phyloP scores from a whole-genome alignment of 371 early-diverging fungal genomes.

The Syncephalis fuscata region DNA sequence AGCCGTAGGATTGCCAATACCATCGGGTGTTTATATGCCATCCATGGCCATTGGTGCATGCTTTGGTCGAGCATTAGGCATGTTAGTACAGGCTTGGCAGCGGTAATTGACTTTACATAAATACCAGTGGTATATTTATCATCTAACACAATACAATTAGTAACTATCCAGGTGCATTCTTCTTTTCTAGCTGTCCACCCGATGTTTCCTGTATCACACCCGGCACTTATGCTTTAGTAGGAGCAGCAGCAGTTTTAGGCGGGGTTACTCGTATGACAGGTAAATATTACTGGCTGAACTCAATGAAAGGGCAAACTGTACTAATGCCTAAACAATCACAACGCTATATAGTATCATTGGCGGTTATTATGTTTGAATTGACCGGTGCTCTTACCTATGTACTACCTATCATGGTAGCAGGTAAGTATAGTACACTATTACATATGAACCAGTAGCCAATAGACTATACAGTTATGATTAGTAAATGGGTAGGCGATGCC shows the following conservation, averaged over 20 bases:
- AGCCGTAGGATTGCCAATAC: conserved; percentile 70
- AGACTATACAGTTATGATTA: conserved; percentile 21
- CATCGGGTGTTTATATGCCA: conserved; percentile 62
- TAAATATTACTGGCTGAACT: neutral
- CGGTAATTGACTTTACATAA: conserved; percentile 3
- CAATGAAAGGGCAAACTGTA: neutral
- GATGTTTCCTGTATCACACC: conserved; percentile 66
- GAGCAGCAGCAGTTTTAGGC: conserved; percentile 80
- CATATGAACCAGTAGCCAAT: too few species aligned
- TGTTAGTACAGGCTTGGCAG: conserved; percentile 44
- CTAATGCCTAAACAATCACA: neutral
- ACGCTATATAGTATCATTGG: conserved; percentile 27
- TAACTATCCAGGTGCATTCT: conserved; percentile 26
- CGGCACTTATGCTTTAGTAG: conserved; percentile 90
- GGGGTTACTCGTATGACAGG: conserved; percentile 89
- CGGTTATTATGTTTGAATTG: conserved; percentile 78
- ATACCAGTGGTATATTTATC: neutral
- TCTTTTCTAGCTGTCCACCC: conserved; percentile 45
- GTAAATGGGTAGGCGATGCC: conserved; percentile 81
- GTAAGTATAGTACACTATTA: conserved; percentile 11
- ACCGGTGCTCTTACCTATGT: conserved; percentile 66
- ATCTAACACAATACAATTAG: neutral
- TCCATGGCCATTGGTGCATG: conserved; percentile 68
- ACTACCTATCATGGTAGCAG: conserved; percentile 81
- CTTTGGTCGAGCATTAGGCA: conserved; percentile 59